Conservation (phyloP, 495 filamentous ascomycete species). For the Glutinoglossum americanum region DNA sequence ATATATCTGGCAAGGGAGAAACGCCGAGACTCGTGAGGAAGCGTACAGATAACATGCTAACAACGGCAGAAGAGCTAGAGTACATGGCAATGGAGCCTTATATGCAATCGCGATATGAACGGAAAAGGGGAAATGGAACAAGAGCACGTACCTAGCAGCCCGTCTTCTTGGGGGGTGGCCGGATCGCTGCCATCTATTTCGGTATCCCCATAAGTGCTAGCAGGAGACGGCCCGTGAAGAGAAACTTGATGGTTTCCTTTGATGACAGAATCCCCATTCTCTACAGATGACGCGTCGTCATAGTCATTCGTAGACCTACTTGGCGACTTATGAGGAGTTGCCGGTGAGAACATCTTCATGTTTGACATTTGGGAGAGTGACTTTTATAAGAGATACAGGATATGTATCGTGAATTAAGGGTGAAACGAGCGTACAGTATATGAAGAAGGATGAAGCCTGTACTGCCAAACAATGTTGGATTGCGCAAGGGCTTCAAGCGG, state of each 20-base stretch:
- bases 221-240: constrained; percentile 16
- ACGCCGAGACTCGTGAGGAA: not conserved
- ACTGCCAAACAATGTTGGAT: not conserved
- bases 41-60: no score
- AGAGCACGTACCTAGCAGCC: not conserved
- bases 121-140: not conserved
- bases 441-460: not conserved
- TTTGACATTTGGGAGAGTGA: not conserved
- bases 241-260: constrained; percentile 3
- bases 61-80: not conserved
- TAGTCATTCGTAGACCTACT: not conserved
- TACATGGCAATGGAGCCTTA: not conserved
- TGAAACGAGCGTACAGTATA: not conserved
- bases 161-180: constrained; percentile 11
- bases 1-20: not conserved
- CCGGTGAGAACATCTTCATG: not conserved
- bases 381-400: not conserved
- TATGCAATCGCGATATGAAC: not conserved
- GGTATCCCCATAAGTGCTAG: constrained; percentile 19
- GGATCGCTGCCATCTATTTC: constrained; percentile 13
- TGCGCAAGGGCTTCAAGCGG: not conserved
- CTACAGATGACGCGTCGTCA: not conserved
- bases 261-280: not conserved
- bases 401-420: not conserved
- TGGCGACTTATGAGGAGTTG: not conserved